phyloP scores from a whole-genome alignment of 495 filamentous ascomycete species.

The Pseudevernia furfuracea region DNA sequence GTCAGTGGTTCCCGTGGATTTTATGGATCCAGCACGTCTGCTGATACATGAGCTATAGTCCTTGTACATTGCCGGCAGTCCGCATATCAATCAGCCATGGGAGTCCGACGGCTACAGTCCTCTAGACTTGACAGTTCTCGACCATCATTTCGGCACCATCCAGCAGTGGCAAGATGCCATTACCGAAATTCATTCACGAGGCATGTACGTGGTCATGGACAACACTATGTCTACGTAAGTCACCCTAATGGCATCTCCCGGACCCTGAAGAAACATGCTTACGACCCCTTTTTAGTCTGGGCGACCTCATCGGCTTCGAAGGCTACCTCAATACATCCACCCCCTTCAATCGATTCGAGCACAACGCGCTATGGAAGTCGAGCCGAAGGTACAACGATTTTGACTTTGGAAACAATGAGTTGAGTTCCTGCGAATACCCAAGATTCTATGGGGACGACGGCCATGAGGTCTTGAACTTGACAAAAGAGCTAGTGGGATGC shows the following conservation, averaged over 20 bases:
- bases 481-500: slow-evolving; percentile 45
- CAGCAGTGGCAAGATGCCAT: slow-evolving; percentile 57
- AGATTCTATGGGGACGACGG: slow-evolving; percentile 62
- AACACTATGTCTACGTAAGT: slow-evolving; percentile 64
- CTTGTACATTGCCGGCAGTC: slow-evolving; percentile 61
- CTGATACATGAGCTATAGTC: slow-evolving; percentile 34
- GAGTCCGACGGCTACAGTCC: slow-evolving; percentile 59
- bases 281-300: slow-evolving; percentile 37
- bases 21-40: slow-evolving; percentile 10
- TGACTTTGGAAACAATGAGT: slow-evolving; percentile 49
- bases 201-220: slow-evolving; percentile 67
- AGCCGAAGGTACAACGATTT: slow-evolving; percentile 58
- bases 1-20: slow-evolving; percentile 28
- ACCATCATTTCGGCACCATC: slow-evolving; percentile 61
- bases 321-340: slow-evolving; percentile 59
- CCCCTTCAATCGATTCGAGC: slow-evolving; percentile 50
- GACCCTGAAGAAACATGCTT: background rate
- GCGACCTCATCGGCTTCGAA: slow-evolving; percentile 61
- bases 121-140: slow-evolving; percentile 61
- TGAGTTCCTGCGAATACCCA: slow-evolving; percentile 54
- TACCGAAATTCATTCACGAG: slow-evolving; percentile 54
- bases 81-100: slow-evolving; percentile 68
- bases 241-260: background rate
- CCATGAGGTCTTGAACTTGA: slow-evolving; percentile 37
- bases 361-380: slow-evolving; percentile 53